Evolutionary conservation across 805 yeast species (phyloP).

Genomic region (Starmerella lactis-condensi): DNA sequence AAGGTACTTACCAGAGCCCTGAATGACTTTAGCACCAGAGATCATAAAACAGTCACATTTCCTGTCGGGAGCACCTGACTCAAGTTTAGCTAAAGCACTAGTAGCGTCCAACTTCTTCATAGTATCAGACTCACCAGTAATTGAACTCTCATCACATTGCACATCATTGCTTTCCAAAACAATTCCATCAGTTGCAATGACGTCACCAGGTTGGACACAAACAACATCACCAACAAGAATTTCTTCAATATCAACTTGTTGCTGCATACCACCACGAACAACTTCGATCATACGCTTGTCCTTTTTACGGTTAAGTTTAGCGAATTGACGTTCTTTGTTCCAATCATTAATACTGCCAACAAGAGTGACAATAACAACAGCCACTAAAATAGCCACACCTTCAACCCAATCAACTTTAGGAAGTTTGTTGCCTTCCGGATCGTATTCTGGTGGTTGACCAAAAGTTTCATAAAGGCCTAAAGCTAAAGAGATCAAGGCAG

Average conservation of each 20-base stretch:
- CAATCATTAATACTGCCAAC: slow-evolving; percentile 95
- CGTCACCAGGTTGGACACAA: slow-evolving; percentile 78
- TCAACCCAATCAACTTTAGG: slow-evolving; percentile 97
- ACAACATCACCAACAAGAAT: slow-evolving; percentile 75
- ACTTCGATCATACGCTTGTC: slow-evolving; percentile 68
- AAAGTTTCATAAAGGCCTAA: slow-evolving; percentile 83
- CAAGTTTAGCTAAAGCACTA: slow-evolving; percentile 21
- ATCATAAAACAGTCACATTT: slow-evolving; percentile 61
- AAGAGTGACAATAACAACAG: slow-evolving; percentile 71
- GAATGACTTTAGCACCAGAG: slow-evolving; percentile 73
- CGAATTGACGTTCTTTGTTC: slow-evolving; percentile 88
- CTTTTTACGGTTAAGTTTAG: slow-evolving; percentile 69
- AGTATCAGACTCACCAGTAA: slow-evolving; percentile 87
- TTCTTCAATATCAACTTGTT: slow-evolving; percentile 50
- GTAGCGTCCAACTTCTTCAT: slow-evolving; percentile 47
- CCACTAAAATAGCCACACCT: slow-evolving; percentile 91
- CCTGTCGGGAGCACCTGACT: slow-evolving; percentile 8
- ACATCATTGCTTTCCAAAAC: slow-evolving; percentile 48
- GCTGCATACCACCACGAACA: slow-evolving; percentile 50
- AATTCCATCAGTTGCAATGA: slow-evolving; percentile 75
- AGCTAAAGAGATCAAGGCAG: slow-evolving; percentile 77
- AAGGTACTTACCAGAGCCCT: slow-evolving; percentile 71
- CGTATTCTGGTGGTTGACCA: slow-evolving; percentile 62
- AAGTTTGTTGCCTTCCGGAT: slow-evolving; percentile 52
- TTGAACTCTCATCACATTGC: slow-evolving; percentile 78